These are phyloP conservation scores for Isoetes taiwanensis DNA, from an alignment of 75 land plant genomes.

Conservation along the genomic window DNA sequence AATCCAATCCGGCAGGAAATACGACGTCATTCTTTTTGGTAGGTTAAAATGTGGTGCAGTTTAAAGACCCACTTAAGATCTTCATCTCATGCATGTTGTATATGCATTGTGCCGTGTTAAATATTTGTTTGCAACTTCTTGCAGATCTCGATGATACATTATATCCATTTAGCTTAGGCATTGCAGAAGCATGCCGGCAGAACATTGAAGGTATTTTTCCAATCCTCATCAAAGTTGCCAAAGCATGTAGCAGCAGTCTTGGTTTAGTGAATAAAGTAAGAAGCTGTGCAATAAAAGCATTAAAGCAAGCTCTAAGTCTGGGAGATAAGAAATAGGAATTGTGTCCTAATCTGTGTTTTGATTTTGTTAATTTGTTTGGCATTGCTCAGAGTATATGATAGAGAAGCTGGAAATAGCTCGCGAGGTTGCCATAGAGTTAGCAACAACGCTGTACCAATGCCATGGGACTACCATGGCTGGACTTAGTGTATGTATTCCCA, in stretches of 20 bases:
- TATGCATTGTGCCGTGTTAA: too few relatives aligned
- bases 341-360: not conserved
- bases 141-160: conserved; percentile 6
- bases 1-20: too few relatives aligned
- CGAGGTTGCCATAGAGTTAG: not conserved
- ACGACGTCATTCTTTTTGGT: too few relatives aligned
- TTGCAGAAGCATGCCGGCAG: conserved; percentile 3
- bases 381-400: not conserved
- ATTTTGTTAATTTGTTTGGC: not conserved
- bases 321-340: too few relatives aligned
- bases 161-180: conserved; percentile 5
- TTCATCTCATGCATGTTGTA: too few relatives aligned
- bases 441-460: not conserved
- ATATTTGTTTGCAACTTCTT: not conserved
- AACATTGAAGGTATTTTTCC: conserved; percentile 9
- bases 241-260: too few relatives aligned
- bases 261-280: not conserved
- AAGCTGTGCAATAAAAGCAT: too few relatives aligned
- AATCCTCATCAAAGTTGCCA: not conserved
- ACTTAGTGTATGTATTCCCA: not conserved
- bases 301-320: too few relatives aligned
- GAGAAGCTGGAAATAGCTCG: not conserved
- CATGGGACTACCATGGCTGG: conserved; percentile 6
- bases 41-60: too few relatives aligned
- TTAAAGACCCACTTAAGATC: too few relatives aligned